These are phyloP conservation scores for Truncatella angustata DNA, from an alignment of 2,329 filamentous ascomycete genomes.

Conservation along the genomic window DNA sequence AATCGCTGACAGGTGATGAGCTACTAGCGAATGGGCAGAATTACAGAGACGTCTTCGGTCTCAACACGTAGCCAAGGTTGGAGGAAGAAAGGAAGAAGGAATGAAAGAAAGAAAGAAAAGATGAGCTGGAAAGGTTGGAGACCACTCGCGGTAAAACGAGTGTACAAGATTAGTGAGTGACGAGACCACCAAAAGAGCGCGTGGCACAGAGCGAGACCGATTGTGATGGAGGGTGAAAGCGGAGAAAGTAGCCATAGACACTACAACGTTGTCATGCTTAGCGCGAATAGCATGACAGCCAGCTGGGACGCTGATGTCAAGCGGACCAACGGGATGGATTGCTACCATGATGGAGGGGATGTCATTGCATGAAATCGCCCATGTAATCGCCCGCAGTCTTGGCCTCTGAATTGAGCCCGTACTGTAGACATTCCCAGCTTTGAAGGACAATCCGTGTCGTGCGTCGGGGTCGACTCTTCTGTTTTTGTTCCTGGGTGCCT, in stretches of 20 bases:
- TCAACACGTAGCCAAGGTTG: not conserved
- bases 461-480: too few species aligned
- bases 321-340: not conserved
- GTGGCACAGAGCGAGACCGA: not conserved
- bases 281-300: not conserved
- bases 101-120: not conserved
- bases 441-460: too few species aligned
- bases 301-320: not conserved
- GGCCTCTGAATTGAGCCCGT: too few species aligned
- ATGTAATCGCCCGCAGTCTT: not conserved
- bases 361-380: not conserved
- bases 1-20: not conserved
- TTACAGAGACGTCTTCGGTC: not conserved
- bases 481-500: not conserved
- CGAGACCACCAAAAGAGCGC: not conserved
- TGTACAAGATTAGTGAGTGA: conserved; percentile 1
- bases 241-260: not conserved
- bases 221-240: not conserved
- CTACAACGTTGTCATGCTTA: not conserved
- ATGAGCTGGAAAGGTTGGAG: not conserved
- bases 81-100: not conserved
- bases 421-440: too few species aligned
- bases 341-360: not conserved
- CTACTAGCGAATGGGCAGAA: not conserved
- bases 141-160: not conserved